Percentiles rank a stretch among this genome's conserved stretches.
These are phyloP conservation scores for Phoenix dactylifera DNA, from an alignment of 176 grass and related monocot genomes.

Conservation along the genomic window DNA sequence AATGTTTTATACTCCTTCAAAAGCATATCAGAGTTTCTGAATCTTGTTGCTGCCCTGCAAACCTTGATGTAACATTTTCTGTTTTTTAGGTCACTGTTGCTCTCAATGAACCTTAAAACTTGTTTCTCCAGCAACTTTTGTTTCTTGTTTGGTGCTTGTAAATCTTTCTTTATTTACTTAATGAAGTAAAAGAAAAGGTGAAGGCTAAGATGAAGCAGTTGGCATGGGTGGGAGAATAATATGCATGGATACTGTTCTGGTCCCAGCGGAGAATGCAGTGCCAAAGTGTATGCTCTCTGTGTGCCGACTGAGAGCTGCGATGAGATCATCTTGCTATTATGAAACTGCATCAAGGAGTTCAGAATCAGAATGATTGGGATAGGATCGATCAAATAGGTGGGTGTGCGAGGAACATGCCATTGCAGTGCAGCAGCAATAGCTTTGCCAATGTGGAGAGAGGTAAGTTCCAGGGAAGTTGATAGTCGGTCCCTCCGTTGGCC, in stretches of 20 bases:
- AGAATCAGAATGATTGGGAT: conserved; percentile 33
- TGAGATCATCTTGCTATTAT: conserved; percentile 24
- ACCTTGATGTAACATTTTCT: too few species aligned
- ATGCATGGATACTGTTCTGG: conserved; percentile 19
- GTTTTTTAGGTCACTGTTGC: too few species aligned
- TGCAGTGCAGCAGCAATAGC: conserved; percentile 44
- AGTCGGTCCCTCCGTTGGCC: too few species aligned
- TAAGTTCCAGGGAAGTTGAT: too few species aligned
- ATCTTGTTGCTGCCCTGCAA: too few species aligned
- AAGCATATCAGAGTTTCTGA: too few species aligned
- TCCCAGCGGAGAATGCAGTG: conserved; percentile 38
- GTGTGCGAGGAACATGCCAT: conserved; percentile 38
- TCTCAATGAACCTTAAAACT: too few species aligned
- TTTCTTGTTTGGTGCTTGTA: too few species aligned
- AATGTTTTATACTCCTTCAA: neutral
- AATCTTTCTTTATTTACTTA: too few species aligned
- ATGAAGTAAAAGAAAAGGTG: too few species aligned
- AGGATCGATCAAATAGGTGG: conserved; percentile 37
- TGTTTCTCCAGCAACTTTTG: too few species aligned
- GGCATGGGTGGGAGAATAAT: neutral
- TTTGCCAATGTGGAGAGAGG: conserved; percentile 5
- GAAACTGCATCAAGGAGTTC: conserved; percentile 56
- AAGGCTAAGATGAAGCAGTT: neutral
- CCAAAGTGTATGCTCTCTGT: conserved; percentile 43
- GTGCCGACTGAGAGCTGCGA: conserved; percentile 59